phyloP scores from a whole-genome alignment of 768 basidiomycete genomes.

The Mycena crocata region DNA sequence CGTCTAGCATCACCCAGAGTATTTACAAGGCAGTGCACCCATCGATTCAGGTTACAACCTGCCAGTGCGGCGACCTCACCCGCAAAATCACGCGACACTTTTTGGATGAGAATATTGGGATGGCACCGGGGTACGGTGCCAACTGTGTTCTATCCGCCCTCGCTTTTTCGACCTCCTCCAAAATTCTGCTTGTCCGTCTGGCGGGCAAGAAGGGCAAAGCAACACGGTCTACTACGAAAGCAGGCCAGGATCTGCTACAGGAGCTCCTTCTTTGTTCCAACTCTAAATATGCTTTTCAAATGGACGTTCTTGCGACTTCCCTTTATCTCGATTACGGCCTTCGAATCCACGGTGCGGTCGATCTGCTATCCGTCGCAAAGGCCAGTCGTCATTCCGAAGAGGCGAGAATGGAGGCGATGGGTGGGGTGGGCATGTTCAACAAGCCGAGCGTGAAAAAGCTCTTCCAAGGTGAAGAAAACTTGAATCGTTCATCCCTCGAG shows the following conservation, averaged over 20 bases:
- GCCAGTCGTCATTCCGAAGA: conserved; percentile 45
- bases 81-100: conserved; percentile 42
- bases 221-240: conserved; percentile 2
- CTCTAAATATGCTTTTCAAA: conserved; percentile 54
- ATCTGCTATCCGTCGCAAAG: conserved; percentile 51
- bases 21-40: conserved; percentile 44
- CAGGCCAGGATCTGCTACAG: conserved; percentile 42
- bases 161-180: conserved; percentile 52
- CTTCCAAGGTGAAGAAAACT: conserved; percentile 44
- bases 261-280: conserved; percentile 45
- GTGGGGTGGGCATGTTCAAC: conserved; percentile 46
- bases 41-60: conserved; percentile 42
- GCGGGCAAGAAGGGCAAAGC: conserved; percentile 28
- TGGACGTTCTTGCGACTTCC: conserved; percentile 57
- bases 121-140: conserved; percentile 56
- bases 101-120: conserved; percentile 47
- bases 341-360: conserved; percentile 49
- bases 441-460: conserved; percentile 41
- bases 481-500: conserved; percentile 15
- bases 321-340: conserved; percentile 53
- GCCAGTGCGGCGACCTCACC: conserved; percentile 42
- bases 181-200: conserved; percentile 50
- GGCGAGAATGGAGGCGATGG: conserved; percentile 51
- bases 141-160: conserved; percentile 49
- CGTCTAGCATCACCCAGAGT: conserved; percentile 44